These are phyloP conservation scores for Epichloe aotearoae DNA, from an alignment of 2,329 filamentous ascomycete species.

Conservation along the genomic window DNA sequence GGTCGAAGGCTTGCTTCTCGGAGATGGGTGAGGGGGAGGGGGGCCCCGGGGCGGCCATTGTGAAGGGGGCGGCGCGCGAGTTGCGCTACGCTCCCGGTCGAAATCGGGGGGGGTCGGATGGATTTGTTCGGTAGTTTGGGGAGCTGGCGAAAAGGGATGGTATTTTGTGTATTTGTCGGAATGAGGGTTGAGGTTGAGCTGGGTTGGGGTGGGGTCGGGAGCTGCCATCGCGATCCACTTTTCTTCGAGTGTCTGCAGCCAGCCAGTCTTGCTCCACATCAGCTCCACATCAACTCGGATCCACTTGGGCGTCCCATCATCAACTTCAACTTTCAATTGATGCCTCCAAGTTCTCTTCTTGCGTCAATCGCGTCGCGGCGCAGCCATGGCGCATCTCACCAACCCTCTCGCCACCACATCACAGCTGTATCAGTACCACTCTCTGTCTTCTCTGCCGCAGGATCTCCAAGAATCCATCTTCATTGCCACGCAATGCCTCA, in stretches of 20 bases:
- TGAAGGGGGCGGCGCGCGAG: neutral
- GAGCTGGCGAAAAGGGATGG: too few relatives aligned
- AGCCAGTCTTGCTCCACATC: too few relatives aligned
- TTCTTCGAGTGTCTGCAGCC: too few relatives aligned
- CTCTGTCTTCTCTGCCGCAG: conserved; percentile 45
- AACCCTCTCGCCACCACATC: conserved; percentile 62
- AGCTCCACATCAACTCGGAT: neutral
- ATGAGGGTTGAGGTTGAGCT: neutral
- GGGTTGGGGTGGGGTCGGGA: neutral
- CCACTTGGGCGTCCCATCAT: neutral
- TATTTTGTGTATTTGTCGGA: neutral
- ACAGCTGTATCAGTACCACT: conserved; percentile 48
- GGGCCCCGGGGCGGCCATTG: conserved; percentile 19
- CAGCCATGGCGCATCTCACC: conserved; percentile 44
- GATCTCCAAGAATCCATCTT: conserved; percentile 62
- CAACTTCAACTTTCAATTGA: neutral
- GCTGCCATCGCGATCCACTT: neutral
- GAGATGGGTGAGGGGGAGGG: conserved; percentile 22
- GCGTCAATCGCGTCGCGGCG: neutral
- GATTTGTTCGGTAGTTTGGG: too few relatives aligned
- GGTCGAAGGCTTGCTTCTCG: conserved; percentile 37
- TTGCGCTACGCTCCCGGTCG: too few relatives aligned
- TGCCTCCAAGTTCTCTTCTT: neutral
- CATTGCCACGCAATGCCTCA: conserved; percentile 58
- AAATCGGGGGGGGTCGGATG: too few relatives aligned